Evolutionary conservation across 106 monocot genomes (phyloP).

Genomic region (Dioscorea alata): DNA sequence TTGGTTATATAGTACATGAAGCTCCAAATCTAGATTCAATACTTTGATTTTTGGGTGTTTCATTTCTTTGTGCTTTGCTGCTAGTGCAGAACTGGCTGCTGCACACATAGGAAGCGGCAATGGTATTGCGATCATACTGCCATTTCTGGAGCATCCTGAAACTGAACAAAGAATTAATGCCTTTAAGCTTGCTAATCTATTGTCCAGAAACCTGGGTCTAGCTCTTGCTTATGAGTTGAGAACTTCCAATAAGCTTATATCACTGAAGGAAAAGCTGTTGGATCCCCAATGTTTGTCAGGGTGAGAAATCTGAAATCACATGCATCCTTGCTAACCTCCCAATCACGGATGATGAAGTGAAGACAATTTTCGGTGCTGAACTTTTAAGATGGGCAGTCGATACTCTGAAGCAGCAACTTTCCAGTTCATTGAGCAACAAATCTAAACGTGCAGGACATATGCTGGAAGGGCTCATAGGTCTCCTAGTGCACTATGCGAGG

Average conservation of each 20-base stretch:
- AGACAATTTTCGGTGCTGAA: conserved; percentile 24
- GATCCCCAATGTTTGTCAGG: conserved; percentile 15
- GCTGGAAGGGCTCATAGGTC: conserved; percentile 43
- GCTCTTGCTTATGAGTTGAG: conserved; percentile 29
- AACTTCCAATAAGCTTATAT: conserved; percentile 14
- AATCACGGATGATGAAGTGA: conserved; percentile 25
- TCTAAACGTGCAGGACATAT: conserved; percentile 12
- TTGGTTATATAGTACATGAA: no score
- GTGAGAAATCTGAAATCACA: conserved; percentile 28
- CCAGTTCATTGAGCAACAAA: conserved; percentile 17
- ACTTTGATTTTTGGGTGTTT: background rate
- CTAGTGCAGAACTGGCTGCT: conserved; percentile 26
- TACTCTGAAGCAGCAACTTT: conserved; percentile 22
- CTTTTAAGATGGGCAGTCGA: conserved; percentile 31
- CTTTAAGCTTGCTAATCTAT: conserved; percentile 19
- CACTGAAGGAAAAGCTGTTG: conserved; percentile 29
- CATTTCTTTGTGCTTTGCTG: background rate
- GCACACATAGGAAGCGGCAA: conserved; percentile 23
- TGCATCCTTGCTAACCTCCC: conserved; percentile 34
- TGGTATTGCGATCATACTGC: conserved; percentile 19
- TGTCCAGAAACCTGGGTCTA: conserved; percentile 32
- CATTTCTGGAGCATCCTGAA: conserved; percentile 28
- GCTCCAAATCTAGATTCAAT: no score
- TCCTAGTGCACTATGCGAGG: conserved; percentile 35
- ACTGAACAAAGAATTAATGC: conserved; percentile 17